A percentile compares a stretch with the other conserved stretches of the same genome.
Conservation (phyloP, 345 rosid species). For the Lepidium aucheri region DNA sequence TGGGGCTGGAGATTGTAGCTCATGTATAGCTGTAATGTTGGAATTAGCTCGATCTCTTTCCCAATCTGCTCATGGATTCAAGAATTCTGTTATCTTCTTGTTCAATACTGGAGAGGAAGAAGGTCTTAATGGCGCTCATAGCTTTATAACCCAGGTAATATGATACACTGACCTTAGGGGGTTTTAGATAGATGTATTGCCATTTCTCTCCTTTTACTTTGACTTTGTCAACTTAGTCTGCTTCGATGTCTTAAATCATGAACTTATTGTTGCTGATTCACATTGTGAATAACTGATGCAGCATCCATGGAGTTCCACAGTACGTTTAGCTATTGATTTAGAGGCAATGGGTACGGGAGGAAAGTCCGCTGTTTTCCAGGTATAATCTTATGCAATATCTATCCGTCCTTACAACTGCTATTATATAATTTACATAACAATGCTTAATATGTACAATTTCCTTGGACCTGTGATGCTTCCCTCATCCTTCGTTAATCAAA, state of each 20-base stretch:
- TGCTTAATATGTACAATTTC: not conserved
- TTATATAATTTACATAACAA: not conserved
- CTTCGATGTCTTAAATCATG: not conserved
- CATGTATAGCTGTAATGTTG: constrained; percentile 91
- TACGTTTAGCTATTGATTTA: constrained; percentile 77
- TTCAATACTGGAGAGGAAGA: constrained; percentile 96
- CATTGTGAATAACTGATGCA: constrained; percentile 29
- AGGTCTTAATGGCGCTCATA: constrained; percentile 96
- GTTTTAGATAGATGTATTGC: not conserved
- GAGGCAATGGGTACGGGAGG: constrained; percentile 99
- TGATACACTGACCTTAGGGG: not conserved
- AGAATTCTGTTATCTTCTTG: constrained; percentile 75
- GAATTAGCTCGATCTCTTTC: constrained; percentile 93
- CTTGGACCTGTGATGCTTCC: not conserved
- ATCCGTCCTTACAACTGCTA: not conserved
- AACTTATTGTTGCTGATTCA: constrained; percentile 9
- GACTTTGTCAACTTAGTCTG: not conserved
- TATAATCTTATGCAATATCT: constrained; percentile 18
- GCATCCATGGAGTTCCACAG: constrained; percentile 86
- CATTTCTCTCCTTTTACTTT: not conserved
- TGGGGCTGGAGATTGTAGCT: constrained; percentile 98
- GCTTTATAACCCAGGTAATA: constrained; percentile 88
- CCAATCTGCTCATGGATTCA: constrained; percentile 93
- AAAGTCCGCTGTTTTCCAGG: constrained; percentile 86
- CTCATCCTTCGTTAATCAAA: not conserved